Percentiles rank a stretch among this genome's conserved stretches.
These are phyloP conservation scores for Aspergillus ellipticus DNA, from an alignment of 495 filamentous ascomycete genomes.

Conservation along the genomic window DNA sequence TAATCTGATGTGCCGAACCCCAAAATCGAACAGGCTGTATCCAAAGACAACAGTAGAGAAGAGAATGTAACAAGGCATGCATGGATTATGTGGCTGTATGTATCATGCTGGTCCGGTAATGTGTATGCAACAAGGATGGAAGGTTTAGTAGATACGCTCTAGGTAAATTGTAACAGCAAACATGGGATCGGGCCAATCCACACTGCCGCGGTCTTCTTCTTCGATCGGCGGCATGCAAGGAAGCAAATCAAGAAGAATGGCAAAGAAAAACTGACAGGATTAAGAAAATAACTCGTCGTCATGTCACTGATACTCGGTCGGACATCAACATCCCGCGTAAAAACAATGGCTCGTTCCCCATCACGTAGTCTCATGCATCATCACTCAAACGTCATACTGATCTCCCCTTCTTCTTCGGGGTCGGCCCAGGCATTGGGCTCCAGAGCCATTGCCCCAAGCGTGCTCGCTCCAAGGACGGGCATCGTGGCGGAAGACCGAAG, in stretches of 20 bases:
- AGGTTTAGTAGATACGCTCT: background rate
- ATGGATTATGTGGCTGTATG: background rate
- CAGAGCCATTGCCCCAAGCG: conserved; percentile 38
- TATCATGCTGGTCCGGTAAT: background rate
- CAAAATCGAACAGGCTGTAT: background rate
- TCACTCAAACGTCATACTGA: conserved; percentile 58
- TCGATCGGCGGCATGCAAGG: background rate
- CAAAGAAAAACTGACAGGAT: background rate
- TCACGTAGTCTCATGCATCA: conserved; percentile 12
- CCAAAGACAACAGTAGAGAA: background rate
- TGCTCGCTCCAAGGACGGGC: conserved; percentile 20
- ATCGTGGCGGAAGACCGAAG: conserved; percentile 42
- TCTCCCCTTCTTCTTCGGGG: conserved; percentile 55
- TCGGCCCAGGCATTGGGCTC: conserved; percentile 83
- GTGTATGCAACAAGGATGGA: background rate
- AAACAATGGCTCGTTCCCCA: no score
- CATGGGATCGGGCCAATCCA: background rate
- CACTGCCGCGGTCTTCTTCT: background rate
- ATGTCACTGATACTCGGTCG: no score
- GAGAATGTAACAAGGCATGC: background rate
- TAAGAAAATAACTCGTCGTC: no score
- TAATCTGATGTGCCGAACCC: no score
- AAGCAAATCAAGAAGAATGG: background rate
- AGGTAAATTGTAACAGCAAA: background rate
- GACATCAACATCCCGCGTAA: no score